Percentiles rank a stretch among this genome's conserved stretches.
phyloP scores from a whole-genome alignment of 768 basidiomycete genomes.

The Phylloporus sp. region DNA sequence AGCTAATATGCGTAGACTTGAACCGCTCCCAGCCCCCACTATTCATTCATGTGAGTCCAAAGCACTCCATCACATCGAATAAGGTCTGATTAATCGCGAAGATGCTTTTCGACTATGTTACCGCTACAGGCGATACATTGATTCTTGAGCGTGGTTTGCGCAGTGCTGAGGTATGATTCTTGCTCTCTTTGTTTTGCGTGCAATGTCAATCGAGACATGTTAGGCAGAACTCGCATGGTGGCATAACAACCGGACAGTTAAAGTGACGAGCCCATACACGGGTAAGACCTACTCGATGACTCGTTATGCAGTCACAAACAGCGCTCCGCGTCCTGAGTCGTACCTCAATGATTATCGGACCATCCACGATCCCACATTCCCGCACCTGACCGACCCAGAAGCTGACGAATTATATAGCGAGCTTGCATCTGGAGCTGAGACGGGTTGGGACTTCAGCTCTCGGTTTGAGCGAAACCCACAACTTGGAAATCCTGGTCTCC shows the following conservation, averaged over 20 bases:
- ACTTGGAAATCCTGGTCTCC: slow-evolving; percentile 50
- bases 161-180: slow-evolving; percentile 62
- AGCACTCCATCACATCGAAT: not conserved
- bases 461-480: slow-evolving; percentile 40
- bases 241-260: slow-evolving; percentile 64
- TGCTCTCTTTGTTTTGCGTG: not conserved
- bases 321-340: slow-evolving; percentile 86
- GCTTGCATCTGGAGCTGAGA: slow-evolving; percentile 85
- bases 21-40: slow-evolving; percentile 92
- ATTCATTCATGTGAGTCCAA: slow-evolving; percentile 63
- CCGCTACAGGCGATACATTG: slow-evolving; percentile 62
- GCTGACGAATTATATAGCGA: slow-evolving; percentile 74
- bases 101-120: slow-evolving; percentile 89
- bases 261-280: slow-evolving; percentile 68
- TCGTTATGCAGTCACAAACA: slow-evolving; percentile 76
- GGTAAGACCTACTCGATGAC: slow-evolving; percentile 62
- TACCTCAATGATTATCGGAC: slow-evolving; percentile 76
- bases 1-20: slow-evolving; percentile 47
- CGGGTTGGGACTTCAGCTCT: slow-evolving; percentile 47
- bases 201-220: not conserved
- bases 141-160: slow-evolving; percentile 81
- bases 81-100: slow-evolving; percentile 24
- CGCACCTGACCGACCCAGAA: slow-evolving; percentile 57
- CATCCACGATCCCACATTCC: slow-evolving; percentile 60
- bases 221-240: slow-evolving; percentile 85